phyloP scores from a whole-genome alignment of 805 yeast genomes.

The Phaffomyces opuntiae region DNA sequence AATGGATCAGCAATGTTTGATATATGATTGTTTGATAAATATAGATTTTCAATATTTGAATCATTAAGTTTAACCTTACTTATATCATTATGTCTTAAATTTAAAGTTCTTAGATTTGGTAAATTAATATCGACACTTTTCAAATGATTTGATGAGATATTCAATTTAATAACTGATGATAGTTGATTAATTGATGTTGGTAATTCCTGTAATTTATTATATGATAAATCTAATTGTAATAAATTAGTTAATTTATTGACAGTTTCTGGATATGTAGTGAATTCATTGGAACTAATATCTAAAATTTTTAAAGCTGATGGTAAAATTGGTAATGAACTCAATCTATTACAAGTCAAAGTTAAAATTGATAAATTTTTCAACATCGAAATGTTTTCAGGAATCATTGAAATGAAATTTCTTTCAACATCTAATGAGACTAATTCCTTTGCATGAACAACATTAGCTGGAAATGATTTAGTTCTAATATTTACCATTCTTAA shows the following conservation, averaged over 20 bases:
- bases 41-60: slow-evolving; percentile 55
- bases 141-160: slow-evolving; percentile 67
- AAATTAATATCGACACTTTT: slow-evolving; percentile 34
- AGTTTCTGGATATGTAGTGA: slow-evolving; percentile 56
- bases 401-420: slow-evolving; percentile 62
- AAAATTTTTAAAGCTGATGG: slow-evolving; percentile 48
- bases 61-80: slow-evolving; percentile 39
- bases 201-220: slow-evolving; percentile 57
- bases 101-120: slow-evolving; percentile 57
- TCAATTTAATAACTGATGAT: slow-evolving; percentile 56
- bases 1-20: slow-evolving; percentile 61
- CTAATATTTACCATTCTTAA: slow-evolving; percentile 69
- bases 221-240: slow-evolving; percentile 69
- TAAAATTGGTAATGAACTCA: slow-evolving; percentile 52
- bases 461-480: slow-evolving; percentile 65
- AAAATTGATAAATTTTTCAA: slow-evolving; percentile 49
- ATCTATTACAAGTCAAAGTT: slow-evolving; percentile 69
- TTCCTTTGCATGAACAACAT: slow-evolving; percentile 61
- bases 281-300: slow-evolving; percentile 75
- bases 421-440: slow-evolving; percentile 66
- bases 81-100: slow-evolving; percentile 64
- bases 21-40: slow-evolving; percentile 69
- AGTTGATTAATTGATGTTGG: slow-evolving; percentile 59
- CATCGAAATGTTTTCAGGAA: slow-evolving; percentile 51
- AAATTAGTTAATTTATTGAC: slow-evolving; percentile 54